phyloP scores from a whole-genome alignment of 129 eudicot species.

The Lonicera japonica region DNA sequence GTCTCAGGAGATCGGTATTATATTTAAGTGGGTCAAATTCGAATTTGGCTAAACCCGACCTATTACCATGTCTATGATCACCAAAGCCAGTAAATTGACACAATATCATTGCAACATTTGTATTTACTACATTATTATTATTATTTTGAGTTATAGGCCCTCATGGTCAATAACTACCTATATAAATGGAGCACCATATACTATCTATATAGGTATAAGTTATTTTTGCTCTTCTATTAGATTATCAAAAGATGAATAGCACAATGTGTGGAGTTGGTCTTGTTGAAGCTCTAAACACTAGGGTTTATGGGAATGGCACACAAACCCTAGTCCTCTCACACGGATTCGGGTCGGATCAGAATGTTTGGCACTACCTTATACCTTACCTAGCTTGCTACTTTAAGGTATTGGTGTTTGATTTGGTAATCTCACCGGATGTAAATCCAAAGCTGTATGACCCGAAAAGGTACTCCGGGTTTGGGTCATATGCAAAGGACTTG shows the following conservation, averaged over 20 bases:
- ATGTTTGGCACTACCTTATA: slow-evolving; percentile 6
- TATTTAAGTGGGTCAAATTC: too few relatives aligned
- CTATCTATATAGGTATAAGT: too few relatives aligned
- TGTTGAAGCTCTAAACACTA: slow-evolving; percentile 7
- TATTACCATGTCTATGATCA: too few relatives aligned
- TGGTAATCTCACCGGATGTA: slow-evolving; percentile 3
- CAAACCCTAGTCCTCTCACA: slow-evolving; percentile 8
- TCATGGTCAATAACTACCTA: too few relatives aligned
- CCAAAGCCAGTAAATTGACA: too few relatives aligned
- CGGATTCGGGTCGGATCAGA: slow-evolving; percentile 14
- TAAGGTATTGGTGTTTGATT: slow-evolving; percentile 11
- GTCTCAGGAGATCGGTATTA: too few relatives aligned
- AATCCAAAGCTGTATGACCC: background rate
- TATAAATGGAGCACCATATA: background rate
- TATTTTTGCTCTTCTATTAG: background rate
- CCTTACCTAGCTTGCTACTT: slow-evolving; percentile 10
- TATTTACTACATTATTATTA: too few relatives aligned
- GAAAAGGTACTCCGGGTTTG: slow-evolving; percentile 1
- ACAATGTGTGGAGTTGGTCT: background rate
- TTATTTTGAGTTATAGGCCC: too few relatives aligned
- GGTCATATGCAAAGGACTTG: slow-evolving; percentile 6
- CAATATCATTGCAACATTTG: too few relatives aligned
- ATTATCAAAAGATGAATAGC: background rate
- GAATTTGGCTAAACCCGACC: too few relatives aligned
- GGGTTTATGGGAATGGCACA: slow-evolving; percentile 1